Conservation (phyloP, 805 yeast genomes). For the Ogataea wickerhamii region DNA sequence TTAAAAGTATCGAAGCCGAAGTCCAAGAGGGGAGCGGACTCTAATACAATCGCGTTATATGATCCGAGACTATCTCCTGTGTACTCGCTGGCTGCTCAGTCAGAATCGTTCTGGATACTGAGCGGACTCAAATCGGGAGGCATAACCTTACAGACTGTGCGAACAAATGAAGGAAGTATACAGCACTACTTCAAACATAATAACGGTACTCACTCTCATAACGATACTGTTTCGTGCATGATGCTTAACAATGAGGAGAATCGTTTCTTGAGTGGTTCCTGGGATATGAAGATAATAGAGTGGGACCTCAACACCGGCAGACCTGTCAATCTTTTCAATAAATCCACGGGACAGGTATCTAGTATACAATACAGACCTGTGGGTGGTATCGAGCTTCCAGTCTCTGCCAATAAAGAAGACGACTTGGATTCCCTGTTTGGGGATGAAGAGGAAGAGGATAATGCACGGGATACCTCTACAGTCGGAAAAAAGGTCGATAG, state of each 20-base stretch:
- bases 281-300: slow-evolving; percentile 78
- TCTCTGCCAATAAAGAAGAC: slow-evolving; percentile 10
- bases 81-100: slow-evolving; percentile 78
- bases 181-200: slow-evolving; percentile 61
- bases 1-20: slow-evolving; percentile 14
- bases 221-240: slow-evolving; percentile 70
- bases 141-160: slow-evolving; percentile 74
- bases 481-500: not conserved
- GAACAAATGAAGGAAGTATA: slow-evolving; percentile 78
- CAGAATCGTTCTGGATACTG: slow-evolving; percentile 77
- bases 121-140: slow-evolving; percentile 86
- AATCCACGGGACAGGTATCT: slow-evolving; percentile 76
- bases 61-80: slow-evolving; percentile 79
- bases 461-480: not conserved
- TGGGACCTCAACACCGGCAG: slow-evolving; percentile 87
- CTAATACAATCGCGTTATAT: slow-evolving; percentile 34
- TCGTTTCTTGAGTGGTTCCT: slow-evolving; percentile 72
- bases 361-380: slow-evolving; percentile 67
- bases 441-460: slow-evolving; percentile 25
- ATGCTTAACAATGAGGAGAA: slow-evolving; percentile 59
- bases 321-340: slow-evolving; percentile 43
- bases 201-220: slow-evolving; percentile 45
- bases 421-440: slow-evolving; percentile 21
- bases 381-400: slow-evolving; percentile 44
- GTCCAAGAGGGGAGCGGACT: slow-evolving; percentile 31